Conservation (phyloP, 2,329 filamentous ascomycete species). For the Ilyonectria destructans region DNA sequence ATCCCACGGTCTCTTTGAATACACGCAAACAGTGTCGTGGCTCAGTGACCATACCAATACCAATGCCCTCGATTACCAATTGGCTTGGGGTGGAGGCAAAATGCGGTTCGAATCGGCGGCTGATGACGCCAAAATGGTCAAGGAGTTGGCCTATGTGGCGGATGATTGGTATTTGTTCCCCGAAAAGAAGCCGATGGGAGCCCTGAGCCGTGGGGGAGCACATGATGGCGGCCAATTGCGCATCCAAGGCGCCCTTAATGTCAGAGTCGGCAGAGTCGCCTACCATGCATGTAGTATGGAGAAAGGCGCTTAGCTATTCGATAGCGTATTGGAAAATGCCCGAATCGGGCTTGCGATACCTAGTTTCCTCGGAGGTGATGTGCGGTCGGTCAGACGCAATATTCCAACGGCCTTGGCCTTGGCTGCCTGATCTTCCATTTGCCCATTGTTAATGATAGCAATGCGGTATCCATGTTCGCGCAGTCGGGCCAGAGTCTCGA, state of each 20-base stretch:
- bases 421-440: conserved; percentile 6
- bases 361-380: conserved; percentile 29
- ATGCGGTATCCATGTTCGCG: conserved; percentile 6
- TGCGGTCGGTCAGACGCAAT: conserved; percentile 10
- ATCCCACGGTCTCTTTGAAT: conserved; percentile 1
- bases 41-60: conserved; percentile 16
- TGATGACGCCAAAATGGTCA: not conserved
- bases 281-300: conserved; percentile 21
- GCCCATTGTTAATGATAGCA: conserved; percentile 26
- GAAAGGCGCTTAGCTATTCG: not conserved
- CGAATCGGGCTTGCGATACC: conserved; percentile 19
- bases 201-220: conserved; percentile 8
- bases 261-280: conserved; percentile 26
- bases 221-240: conserved; percentile 13
- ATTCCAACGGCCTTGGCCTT: conserved; percentile 28
- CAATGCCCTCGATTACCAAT: conserved; percentile 6
- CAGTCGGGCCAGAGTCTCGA: not conserved
- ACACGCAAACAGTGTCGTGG: conserved; percentile 3
- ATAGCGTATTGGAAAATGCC: conserved; percentile 25
- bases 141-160: conserved; percentile 14
- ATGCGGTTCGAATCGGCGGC: not conserved
- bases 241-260: conserved; percentile 27
- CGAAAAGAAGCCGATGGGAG: not conserved
- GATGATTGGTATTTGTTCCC: conserved; percentile 13
- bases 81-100: not conserved